phyloP scores from a whole-genome alignment of 2,329 filamentous ascomycete species.

The Aspergillus neoniger region DNA sequence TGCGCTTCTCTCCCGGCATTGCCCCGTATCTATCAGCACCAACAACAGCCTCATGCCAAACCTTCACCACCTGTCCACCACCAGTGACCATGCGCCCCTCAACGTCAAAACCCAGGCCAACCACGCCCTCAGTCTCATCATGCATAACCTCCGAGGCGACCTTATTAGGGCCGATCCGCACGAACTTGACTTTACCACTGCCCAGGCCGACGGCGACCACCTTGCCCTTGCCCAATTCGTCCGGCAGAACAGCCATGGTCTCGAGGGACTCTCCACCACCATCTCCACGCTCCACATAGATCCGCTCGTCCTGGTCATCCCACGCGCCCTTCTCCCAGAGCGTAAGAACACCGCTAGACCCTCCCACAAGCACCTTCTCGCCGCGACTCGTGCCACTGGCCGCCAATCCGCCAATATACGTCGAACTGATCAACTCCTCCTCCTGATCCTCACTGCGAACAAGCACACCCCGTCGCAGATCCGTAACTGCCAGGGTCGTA shows the following conservation, averaged over 20 bases:
- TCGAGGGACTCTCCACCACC: conserved; percentile 78
- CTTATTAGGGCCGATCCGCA: conserved; percentile 72
- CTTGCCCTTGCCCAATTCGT: conserved; percentile 63
- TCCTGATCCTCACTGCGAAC: conserved; percentile 93
- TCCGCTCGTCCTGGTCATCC: conserved; percentile 92
- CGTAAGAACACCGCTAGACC: conserved; percentile 78
- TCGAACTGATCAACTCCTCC: conserved; percentile 82
- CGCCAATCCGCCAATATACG: conserved; percentile 75
- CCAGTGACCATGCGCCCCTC: conserved; percentile 85
- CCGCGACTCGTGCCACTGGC: conserved; percentile 68
- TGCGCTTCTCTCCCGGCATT: conserved; percentile 36
- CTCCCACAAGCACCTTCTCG: conserved; percentile 73
- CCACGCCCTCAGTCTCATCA: conserved; percentile 84
- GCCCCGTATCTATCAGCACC: conserved; percentile 53
- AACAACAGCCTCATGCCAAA: conserved; percentile 75
- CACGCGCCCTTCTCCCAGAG: conserved; percentile 93
- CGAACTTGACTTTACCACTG: conserved; percentile 76
- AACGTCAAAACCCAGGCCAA: conserved; percentile 80
- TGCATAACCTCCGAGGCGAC: conserved; percentile 70
- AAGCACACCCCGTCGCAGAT: conserved; percentile 81
- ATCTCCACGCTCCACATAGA: conserved; percentile 67
- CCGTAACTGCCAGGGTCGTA: conserved; percentile 85
- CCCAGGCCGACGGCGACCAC: conserved; percentile 78
- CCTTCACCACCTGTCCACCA: conserved; percentile 81
- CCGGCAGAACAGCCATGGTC: conserved; percentile 70